A percentile compares a stretch with the other conserved stretches of the same genome.
Evolutionary conservation across 768 basidiomycete species (phyloP).

Genomic region (Russula emetica): DNA sequence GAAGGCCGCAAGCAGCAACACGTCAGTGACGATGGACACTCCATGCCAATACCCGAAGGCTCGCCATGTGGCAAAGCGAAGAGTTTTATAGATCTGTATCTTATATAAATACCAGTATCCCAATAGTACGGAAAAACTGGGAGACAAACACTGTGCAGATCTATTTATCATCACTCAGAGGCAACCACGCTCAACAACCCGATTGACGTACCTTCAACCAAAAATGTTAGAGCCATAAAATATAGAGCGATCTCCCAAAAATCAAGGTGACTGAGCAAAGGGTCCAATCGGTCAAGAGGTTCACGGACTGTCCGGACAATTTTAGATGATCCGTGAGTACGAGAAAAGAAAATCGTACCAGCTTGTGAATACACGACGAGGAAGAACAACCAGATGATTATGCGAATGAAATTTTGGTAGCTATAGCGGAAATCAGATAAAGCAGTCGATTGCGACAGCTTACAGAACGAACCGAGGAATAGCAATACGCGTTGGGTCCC

Average conservation of each 20-base stretch:
- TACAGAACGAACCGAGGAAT: conserved; percentile 58
- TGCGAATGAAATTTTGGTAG: conserved; percentile 83
- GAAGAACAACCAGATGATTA: conserved; percentile 73
- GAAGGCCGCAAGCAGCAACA: conserved; percentile 70
- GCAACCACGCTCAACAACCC: neutral
- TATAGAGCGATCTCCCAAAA: conserved; percentile 80
- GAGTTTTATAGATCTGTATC: conserved; percentile 59
- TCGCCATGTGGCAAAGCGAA: conserved; percentile 74
- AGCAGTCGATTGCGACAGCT: neutral
- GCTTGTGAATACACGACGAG: conserved; percentile 80
- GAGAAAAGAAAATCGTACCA: conserved; percentile 41
- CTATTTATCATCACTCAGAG: conserved; percentile 31
- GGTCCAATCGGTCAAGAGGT: conserved; percentile 67
- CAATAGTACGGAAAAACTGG: neutral
- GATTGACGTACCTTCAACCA: conserved; percentile 61
- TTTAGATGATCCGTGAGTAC: neutral
- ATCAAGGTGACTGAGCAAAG: conserved; percentile 54
- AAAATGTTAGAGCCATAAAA: conserved; percentile 69
- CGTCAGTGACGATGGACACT: conserved; percentile 67
- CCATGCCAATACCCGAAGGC: conserved; percentile 78
- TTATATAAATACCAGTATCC: conserved; percentile 4
- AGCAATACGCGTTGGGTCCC: conserved; percentile 71
- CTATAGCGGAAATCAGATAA: conserved; percentile 35
- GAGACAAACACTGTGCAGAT: conserved; percentile 50
- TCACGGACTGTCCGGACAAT: conserved; percentile 52